Conservation (phyloP, 2,329 filamentous ascomycete genomes). For the Aureobasidium namibiae region DNA sequence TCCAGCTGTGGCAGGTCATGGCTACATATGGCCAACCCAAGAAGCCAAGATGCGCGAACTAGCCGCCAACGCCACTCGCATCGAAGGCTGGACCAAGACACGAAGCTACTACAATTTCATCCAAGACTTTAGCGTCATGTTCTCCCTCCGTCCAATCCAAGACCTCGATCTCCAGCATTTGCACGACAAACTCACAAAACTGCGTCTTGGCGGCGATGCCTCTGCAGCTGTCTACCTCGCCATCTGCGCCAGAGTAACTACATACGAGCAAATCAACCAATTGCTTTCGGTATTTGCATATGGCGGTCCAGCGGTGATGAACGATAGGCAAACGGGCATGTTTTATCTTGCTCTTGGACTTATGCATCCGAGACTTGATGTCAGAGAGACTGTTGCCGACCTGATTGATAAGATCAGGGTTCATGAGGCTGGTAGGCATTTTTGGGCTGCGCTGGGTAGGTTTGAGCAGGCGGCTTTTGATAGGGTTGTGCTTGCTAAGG, state of each 20-base stretch:
- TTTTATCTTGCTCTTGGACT: constrained; percentile 88
- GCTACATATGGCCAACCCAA: constrained; percentile 91
- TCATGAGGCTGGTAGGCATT: constrained; percentile 87
- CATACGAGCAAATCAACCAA: constrained; percentile 71
- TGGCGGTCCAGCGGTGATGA: constrained; percentile 34
- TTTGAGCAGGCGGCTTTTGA: constrained; percentile 85
- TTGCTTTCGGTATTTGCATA: constrained; percentile 25
- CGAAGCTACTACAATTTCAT: constrained; percentile 94
- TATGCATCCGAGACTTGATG: constrained; percentile 79
- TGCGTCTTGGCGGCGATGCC: constrained; percentile 67
- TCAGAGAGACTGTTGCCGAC: constrained; percentile 68
- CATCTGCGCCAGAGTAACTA: constrained; percentile 54
- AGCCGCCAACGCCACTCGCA: constrained; percentile 81
- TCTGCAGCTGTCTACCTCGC: constrained; percentile 80
- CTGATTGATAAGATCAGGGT: constrained; percentile 73
- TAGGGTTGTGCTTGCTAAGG: constrained; percentile 61
- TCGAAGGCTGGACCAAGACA: constrained; percentile 95
- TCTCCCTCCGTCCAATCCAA: constrained; percentile 50
- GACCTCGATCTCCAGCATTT: constrained; percentile 85
- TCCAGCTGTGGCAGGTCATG: constrained; percentile 46
- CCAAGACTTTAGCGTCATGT: constrained; percentile 29
- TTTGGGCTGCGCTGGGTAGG: constrained; percentile 77
- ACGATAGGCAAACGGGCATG: constrained; percentile 52
- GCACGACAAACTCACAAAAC: constrained; percentile 78
- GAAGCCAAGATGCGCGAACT: constrained; percentile 73